A percentile compares a stretch with the other conserved stretches of the same genome.
Conservation (phyloP, 805 yeast genomes). For the Starmerella sirachaensis region DNA sequence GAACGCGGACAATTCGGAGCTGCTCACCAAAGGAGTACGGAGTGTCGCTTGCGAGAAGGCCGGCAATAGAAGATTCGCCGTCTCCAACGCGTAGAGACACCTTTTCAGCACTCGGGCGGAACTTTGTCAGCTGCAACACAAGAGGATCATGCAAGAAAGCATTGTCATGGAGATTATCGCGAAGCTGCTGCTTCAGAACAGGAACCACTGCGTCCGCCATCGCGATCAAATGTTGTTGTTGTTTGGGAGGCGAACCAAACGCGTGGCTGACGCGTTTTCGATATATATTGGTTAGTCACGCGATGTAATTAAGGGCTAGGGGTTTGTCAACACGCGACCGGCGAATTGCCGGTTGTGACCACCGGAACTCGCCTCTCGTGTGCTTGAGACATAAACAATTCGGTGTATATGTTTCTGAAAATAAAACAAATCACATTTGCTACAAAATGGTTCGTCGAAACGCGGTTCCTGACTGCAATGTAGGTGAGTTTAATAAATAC, state of each 20-base stretch:
- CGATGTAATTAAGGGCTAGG: too few relatives aligned
- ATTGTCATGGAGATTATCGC: constrained; percentile 1
- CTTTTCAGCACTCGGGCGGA: constrained; percentile 2
- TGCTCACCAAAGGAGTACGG: constrained; percentile 5
- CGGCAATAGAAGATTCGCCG: constrained; percentile 8
- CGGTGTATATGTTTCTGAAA: too few relatives aligned
- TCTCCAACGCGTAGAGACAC: constrained; percentile 8
- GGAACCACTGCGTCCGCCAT: constrained; percentile 14
- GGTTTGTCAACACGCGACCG: too few relatives aligned
- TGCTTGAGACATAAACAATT: too few relatives aligned
- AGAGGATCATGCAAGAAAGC: constrained; percentile 8
- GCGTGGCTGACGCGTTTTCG: too few relatives aligned
- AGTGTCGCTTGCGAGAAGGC: constrained; percentile 1
- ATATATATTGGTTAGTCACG: too few relatives aligned
- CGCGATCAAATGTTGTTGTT: background rate
- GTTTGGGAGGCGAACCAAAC: background rate
- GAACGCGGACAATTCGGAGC: constrained; percentile 7
- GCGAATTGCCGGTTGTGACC: too few relatives aligned
- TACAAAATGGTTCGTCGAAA: too few relatives aligned
- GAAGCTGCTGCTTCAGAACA: constrained; percentile 5
- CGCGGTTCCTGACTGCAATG: too few relatives aligned
- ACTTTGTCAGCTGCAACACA: constrained; percentile 11
- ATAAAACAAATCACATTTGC: too few relatives aligned
- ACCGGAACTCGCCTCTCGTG: too few relatives aligned
- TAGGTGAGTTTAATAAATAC: too few relatives aligned